These are phyloP conservation scores for Globisporangium middletonii DNA, from an alignment of 352 stramenopile genomes.

Conservation along the genomic window DNA sequence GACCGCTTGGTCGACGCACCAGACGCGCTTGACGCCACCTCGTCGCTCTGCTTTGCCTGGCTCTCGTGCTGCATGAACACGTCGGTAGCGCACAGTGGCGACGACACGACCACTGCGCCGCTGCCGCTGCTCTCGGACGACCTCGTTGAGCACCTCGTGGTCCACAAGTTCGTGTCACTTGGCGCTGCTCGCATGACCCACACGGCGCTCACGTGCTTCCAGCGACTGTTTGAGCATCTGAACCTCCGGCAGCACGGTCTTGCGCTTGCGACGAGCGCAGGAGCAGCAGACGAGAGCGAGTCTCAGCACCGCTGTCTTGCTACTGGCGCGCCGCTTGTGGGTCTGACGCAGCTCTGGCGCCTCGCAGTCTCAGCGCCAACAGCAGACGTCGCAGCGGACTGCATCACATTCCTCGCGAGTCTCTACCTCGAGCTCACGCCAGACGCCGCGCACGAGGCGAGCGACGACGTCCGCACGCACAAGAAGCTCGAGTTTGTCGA, in stretches of 20 bases:
- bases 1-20: constrained; percentile 29
- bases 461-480: constrained; percentile 18
- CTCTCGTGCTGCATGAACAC: constrained; percentile 58
- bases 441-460: constrained; percentile 8
- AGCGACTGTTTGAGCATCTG: constrained; percentile 57
- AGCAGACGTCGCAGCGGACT: constrained; percentile 47
- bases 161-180: constrained; percentile 39
- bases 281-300: background rate
- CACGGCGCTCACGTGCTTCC: constrained; percentile 56
- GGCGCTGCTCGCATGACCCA: constrained; percentile 26
- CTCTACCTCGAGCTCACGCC: constrained; percentile 55
- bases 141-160: constrained; percentile 28
- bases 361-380: constrained; percentile 39
- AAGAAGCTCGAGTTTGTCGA: constrained; percentile 48
- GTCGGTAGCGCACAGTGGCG: constrained; percentile 4
- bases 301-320: constrained; percentile 18
- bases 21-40: constrained; percentile 28
- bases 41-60: constrained; percentile 69
- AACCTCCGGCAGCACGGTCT: constrained; percentile 40
- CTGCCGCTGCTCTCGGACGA: constrained; percentile 18
- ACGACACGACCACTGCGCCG: background rate
- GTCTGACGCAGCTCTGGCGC: constrained; percentile 53
- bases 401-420: constrained; percentile 45
- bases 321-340: constrained; percentile 31
- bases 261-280: constrained; percentile 1